Percentiles rank a stretch among this genome's conserved stretches.
These are phyloP conservation scores for Cyphellophora europaea DNA, from an alignment of 2,329 filamentous ascomycete genomes.

Conservation along the genomic window DNA sequence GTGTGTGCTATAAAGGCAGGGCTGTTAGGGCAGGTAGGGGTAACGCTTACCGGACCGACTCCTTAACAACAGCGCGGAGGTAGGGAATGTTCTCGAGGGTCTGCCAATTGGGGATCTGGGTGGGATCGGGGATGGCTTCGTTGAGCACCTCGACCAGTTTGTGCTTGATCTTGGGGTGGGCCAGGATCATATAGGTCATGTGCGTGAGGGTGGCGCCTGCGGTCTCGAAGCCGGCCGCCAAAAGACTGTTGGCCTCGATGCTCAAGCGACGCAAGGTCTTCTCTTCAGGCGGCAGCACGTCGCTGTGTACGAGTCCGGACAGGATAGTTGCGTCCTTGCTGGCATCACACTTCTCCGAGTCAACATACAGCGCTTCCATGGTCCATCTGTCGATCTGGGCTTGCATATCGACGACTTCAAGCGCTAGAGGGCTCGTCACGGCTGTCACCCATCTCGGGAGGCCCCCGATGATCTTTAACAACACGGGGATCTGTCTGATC, in stretches of 20 bases:
- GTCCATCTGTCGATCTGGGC: constrained; percentile 1
- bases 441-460: no score
- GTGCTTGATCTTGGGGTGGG: neutral
- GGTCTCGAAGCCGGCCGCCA: constrained; percentile 22
- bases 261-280: constrained; percentile 19
- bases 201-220: constrained; percentile 18
- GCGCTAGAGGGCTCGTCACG: no score
- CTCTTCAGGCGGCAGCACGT: constrained; percentile 19
- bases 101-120: neutral
- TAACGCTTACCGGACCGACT: constrained; percentile 1
- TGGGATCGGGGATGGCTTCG: constrained; percentile 16
- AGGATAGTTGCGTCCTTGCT: neutral
- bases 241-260: constrained; percentile 20
- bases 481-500: no score
- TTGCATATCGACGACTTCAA: no score
- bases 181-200: constrained; percentile 21
- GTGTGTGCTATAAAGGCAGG: neutral
- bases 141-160: constrained; percentile 2
- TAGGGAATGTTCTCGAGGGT: constrained; percentile 4
- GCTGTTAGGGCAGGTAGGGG: neutral
- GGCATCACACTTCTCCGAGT: neutral
- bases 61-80: constrained; percentile 5
- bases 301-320: neutral
- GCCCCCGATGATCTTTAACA: no score
- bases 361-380: neutral